These are phyloP conservation scores for Candida sanyiensis DNA, from an alignment of 805 yeast species.

Conservation along the genomic window DNA sequence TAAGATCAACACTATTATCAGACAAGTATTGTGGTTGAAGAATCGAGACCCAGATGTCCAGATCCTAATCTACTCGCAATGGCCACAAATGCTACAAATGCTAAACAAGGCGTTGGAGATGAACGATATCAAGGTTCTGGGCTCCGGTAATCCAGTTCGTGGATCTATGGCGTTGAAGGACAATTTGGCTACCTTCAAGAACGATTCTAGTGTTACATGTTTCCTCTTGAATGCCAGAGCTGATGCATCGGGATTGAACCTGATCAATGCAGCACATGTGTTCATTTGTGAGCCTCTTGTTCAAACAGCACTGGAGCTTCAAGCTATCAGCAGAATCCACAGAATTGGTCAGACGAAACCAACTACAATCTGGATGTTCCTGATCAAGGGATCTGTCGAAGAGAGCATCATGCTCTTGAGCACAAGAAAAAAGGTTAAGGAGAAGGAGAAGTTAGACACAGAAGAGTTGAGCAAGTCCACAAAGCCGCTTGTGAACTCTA, in stretches of 20 bases:
- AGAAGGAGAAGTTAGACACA: slow-evolving; percentile 40
- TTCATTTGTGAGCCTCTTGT: slow-evolving; percentile 90
- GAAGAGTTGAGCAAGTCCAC: slow-evolving; percentile 49
- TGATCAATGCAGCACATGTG: slow-evolving; percentile 89
- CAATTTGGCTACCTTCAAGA: slow-evolving; percentile 57
- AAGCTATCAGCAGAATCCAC: slow-evolving; percentile 88
- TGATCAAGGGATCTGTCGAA: slow-evolving; percentile 79
- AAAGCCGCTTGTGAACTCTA: slow-evolving; percentile 41
- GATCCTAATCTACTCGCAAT: slow-evolving; percentile 84
- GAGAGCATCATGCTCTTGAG: slow-evolving; percentile 74
- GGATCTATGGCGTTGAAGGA: slow-evolving; percentile 8
- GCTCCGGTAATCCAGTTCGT: slow-evolving; percentile 34
- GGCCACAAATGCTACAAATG: slow-evolving; percentile 67
- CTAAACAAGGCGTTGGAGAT: slow-evolving; percentile 59
- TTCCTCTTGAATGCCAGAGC: slow-evolving; percentile 79
- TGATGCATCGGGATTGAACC: slow-evolving; percentile 85
- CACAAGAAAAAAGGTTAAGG: slow-evolving; percentile 49
- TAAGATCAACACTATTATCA: slow-evolving; percentile 77
- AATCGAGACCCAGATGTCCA: slow-evolving; percentile 48
- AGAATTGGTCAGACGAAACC: slow-evolving; percentile 81
- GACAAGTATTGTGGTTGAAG: slow-evolving; percentile 62
- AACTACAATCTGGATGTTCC: slow-evolving; percentile 91
- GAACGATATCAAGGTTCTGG: slow-evolving; percentile 52
- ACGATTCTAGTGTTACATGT: slow-evolving; percentile 63
- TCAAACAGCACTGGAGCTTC: slow-evolving; percentile 80